phyloP scores from a whole-genome alignment of 2,329 filamentous ascomycete genomes.

The Penicillium brevicompactum region DNA sequence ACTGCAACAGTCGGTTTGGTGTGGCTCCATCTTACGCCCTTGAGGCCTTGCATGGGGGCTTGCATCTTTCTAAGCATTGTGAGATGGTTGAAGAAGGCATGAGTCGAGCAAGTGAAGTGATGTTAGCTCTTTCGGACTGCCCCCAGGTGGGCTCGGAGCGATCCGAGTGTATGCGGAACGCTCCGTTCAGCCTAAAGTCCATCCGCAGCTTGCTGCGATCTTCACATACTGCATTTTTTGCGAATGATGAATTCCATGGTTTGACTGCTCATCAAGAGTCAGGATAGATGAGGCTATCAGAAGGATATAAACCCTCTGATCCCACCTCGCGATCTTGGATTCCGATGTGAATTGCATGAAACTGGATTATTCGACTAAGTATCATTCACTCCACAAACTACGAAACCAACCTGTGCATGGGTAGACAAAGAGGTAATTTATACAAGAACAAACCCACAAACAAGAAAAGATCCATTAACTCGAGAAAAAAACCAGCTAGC shows the following conservation, averaged over 20 bases:
- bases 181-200: neutral
- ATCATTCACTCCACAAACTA: no score
- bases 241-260: neutral
- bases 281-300: no score
- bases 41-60: neutral
- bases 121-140: neutral
- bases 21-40: neutral
- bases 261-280: no score
- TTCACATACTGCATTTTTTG: neutral
- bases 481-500: conserved; percentile 7
- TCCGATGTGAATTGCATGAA: no score
- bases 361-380: no score
- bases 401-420: no score
- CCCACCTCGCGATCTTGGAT: no score
- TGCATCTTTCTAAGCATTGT: neutral
- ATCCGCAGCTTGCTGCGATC: no score
- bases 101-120: neutral
- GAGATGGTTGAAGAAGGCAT: neutral
- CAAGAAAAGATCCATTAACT: neutral
- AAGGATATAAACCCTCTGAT: no score
- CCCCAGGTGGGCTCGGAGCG: neutral
- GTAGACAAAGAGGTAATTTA: conserved; percentile 3
- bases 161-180: neutral
- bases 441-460: conserved; percentile 4
- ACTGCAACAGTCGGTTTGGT: conserved; percentile 42